Evolutionary conservation across 805 yeast species (phyloP).

Genomic region (Monosporozyma servazzii): DNA sequence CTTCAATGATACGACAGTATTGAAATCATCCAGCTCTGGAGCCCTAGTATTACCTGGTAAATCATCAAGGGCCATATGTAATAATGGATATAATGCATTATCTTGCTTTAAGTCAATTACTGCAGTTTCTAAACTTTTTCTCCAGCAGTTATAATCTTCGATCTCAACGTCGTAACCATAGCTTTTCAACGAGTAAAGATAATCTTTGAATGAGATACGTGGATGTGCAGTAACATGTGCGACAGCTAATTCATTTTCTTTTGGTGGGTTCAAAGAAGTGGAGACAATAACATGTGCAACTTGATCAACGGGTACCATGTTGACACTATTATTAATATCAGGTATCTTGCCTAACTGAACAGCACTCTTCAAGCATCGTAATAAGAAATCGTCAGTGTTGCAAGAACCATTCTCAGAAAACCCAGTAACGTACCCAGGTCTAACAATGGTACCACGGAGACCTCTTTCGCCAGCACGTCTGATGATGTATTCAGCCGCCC

Average conservation of each 20-base stretch:
- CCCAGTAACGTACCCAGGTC: slow-evolving; percentile 97
- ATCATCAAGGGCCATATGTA: slow-evolving; percentile 90
- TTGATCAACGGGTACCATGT: slow-evolving; percentile 97
- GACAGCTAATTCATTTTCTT: slow-evolving; percentile 46
- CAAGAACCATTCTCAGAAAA: slow-evolving; percentile 75
- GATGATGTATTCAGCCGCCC: slow-evolving; percentile 90
- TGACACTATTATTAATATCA: slow-evolving; percentile 75
- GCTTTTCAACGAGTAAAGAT: slow-evolving; percentile 49
- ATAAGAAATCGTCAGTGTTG: slow-evolving; percentile 92
- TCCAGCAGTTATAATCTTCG: slow-evolving; percentile 73
- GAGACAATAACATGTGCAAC: slow-evolving; percentile 89
- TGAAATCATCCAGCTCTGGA: slow-evolving; percentile 85
- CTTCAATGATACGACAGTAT: slow-evolving; percentile 62
- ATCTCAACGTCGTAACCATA: slow-evolving; percentile 66
- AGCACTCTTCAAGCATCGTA: slow-evolving; percentile 92
- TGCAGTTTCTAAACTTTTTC: slow-evolving; percentile 58
- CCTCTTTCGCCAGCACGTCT: slow-evolving; percentile 86
- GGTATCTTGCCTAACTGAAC: slow-evolving; percentile 82
- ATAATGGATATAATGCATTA: slow-evolving; percentile 82
- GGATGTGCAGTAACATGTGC: slow-evolving; percentile 98
- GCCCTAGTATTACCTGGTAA: slow-evolving; percentile 88
- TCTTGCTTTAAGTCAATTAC: slow-evolving; percentile 69
- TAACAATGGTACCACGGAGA: slow-evolving; percentile 74
- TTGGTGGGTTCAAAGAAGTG: slow-evolving; percentile 69
- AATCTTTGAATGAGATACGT: slow-evolving; percentile 70